Base-by-base conservation (phyloP, 495 filamentous ascomycete species). In the Evernia prunastri region DNA sequence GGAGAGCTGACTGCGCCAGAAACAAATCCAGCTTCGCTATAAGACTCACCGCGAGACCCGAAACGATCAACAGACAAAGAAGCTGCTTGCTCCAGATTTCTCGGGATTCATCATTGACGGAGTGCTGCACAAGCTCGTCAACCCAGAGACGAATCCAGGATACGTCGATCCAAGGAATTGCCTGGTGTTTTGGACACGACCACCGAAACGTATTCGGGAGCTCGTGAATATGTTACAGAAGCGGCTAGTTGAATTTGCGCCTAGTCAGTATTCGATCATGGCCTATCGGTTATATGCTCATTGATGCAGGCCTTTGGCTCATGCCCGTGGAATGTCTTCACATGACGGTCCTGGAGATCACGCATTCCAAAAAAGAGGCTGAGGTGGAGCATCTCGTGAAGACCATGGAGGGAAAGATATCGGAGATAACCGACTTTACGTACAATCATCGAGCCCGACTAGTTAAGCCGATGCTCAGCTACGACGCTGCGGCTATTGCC, bases 161-260 rank as follows among this genome's bases (percentile, higher is more conserved):
- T 90, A 87, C 71, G 61, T 77, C 23, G 92, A 97, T 69, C 81
- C 84, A 20, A 81, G 92, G 45, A 77, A 96, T 68, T 96, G 91
- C 70, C 78, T 97, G 17, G 88, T 88, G 0, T 87, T 96, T 71
- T 96, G 90, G 89, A 90, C 89, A 31, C 82, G 92, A 10, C 93
- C 93, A 18, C 88, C 92, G 17, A 72, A 81, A 56, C 81, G 86
- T 66, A 80, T 96, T 3, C 73, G 84, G 33, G 74, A 82, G 17
- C 73, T 97, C 58, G 82, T 92, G 7, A 69, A 73, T 7, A 78
- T 80, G n/a, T 75, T 96, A 36, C 92, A 96, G 73, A 66, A 78
- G 47, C 80, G 83, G 60, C 77, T 97, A 59, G 49, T 29, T 54
- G 40, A 62, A 35, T 27, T 45, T 65, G 63, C 63, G 56, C 56